Evolutionary conservation across 1,284 basidiomycete genomes (phyloP).

Genomic region (Trametes pubescens): DNA sequence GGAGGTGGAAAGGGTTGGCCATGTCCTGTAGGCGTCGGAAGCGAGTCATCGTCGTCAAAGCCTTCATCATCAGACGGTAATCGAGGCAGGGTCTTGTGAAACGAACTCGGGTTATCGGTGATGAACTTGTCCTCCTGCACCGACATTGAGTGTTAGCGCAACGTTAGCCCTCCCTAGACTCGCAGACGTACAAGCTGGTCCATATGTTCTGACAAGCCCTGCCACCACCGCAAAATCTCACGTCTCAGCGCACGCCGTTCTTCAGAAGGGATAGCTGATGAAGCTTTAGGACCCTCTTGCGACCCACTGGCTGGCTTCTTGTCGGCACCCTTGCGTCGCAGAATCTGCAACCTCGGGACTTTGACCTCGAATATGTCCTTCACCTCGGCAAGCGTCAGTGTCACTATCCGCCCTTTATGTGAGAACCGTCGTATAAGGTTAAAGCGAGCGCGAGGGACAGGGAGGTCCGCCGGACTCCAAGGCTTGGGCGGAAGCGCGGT

Average conservation of each 20-base stretch:
- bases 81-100: conserved; percentile 59
- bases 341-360: conserved; percentile 66
- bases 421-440: conserved; percentile 64
- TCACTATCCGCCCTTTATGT: conserved; percentile 48
- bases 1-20: conserved; percentile 31
- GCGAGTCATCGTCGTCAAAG: conserved; percentile 43
- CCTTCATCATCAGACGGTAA: conserved; percentile 63
- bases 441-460: conserved; percentile 47
- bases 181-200: conserved; percentile 59
- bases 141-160: not conserved
- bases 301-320: conserved; percentile 27
- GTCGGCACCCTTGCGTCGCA: conserved; percentile 43
- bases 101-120: conserved; percentile 39
- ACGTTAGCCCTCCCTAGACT: not conserved
- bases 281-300: conserved; percentile 7
- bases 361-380: conserved; percentile 68
- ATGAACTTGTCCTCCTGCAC: conserved; percentile 54
- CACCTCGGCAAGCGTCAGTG: conserved; percentile 55
- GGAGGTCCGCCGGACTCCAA: conserved; percentile 40
- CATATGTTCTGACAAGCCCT: conserved; percentile 64
- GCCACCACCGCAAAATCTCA: conserved; percentile 74
- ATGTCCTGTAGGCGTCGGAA: conserved; percentile 38
- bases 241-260: conserved; percentile 58
- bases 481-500: conserved; percentile 50
- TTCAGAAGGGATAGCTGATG: conserved; percentile 34